These are phyloP conservation scores for Apiospora koreana DNA, from an alignment of 2,329 filamentous ascomycete species.

Conservation along the genomic window DNA sequence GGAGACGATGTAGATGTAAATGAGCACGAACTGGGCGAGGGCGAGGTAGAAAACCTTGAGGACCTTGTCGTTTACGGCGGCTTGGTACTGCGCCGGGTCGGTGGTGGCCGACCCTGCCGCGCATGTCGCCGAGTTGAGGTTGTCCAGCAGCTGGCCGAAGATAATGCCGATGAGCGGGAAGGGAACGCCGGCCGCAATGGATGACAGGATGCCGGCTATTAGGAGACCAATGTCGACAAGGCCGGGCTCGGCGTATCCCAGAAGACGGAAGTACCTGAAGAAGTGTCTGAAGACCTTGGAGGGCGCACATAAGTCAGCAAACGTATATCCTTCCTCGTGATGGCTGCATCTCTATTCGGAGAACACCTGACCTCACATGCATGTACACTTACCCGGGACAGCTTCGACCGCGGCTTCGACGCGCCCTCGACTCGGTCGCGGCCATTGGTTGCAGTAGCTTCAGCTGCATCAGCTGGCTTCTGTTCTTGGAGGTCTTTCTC, in stretches of 20 bases:
- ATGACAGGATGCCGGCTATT: slow-evolving; percentile 39
- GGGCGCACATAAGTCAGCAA: slow-evolving; percentile 5
- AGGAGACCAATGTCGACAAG: slow-evolving; percentile 45
- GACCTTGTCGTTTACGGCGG: slow-evolving; percentile 50
- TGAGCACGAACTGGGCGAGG: slow-evolving; percentile 56
- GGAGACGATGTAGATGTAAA: slow-evolving; percentile 59
- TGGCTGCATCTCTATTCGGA: background rate
- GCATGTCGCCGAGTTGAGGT: slow-evolving; percentile 60
- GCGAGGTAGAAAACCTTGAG: slow-evolving; percentile 60
- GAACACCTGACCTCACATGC: background rate
- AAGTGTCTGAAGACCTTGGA: slow-evolving; percentile 24
- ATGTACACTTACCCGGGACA: background rate
- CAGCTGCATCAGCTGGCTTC: background rate
- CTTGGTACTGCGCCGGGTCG: slow-evolving; percentile 34
- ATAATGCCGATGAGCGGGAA: slow-evolving; percentile 66
- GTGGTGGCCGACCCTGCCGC: slow-evolving; percentile 28
- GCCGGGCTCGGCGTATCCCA: slow-evolving; percentile 46
- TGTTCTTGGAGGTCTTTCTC: slow-evolving; percentile 3
- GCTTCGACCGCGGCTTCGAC: background rate
- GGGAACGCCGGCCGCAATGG: slow-evolving; percentile 61
- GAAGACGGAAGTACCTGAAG: slow-evolving; percentile 45
- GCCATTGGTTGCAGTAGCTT: background rate
- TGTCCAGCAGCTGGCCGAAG: slow-evolving; percentile 64
- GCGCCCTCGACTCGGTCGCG: background rate
- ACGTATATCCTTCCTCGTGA: background rate